A percentile compares a stretch with the other conserved stretches of the same genome.
Conservation (phyloP, 257 asterid species). For the Scutellaria minor region DNA sequence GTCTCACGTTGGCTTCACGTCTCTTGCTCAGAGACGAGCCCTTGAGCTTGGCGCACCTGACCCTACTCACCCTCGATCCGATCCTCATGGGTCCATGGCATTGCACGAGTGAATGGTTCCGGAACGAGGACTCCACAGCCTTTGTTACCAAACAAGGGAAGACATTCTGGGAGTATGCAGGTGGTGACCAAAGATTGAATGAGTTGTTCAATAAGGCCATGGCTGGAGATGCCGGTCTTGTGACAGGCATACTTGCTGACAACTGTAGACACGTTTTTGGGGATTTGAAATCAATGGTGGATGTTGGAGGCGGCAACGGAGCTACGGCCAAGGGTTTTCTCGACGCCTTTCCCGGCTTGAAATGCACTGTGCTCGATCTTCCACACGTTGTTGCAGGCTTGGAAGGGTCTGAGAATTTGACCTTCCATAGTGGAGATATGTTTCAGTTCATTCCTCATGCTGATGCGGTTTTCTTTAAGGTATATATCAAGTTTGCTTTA, state of each 20-base stretch:
- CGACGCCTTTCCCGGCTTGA: neutral
- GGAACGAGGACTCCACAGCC: neutral
- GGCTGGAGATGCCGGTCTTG: neutral
- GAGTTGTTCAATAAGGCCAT: neutral
- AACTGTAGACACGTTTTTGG: neutral
- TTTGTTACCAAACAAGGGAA: slow-evolving; percentile 7
- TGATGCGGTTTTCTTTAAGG: slow-evolving; percentile 1
- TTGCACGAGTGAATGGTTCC: neutral
- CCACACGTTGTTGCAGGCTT: slow-evolving; percentile 2
- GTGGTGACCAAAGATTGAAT: neutral
- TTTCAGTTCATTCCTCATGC: neutral
- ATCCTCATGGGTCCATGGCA: neutral
- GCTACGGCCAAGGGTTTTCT: neutral
- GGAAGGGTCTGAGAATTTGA: neutral
- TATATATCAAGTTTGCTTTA: neutral
- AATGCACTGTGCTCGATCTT: slow-evolving; percentile 3
- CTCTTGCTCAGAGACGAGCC: neutral
- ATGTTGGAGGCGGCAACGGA: slow-evolving; percentile 7
- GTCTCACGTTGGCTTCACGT: neutral
- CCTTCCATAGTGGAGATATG: neutral
- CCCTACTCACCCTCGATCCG: neutral
- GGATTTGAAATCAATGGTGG: slow-evolving; percentile 3
- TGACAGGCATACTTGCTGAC: neutral
- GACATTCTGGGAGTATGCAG: neutral
- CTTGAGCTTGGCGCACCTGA: neutral